Percentiles rank a stretch among this genome's conserved stretches.
phyloP scores from a whole-genome alignment of 2,329 filamentous ascomycete genomes.

The Trichoderma guizhouense region DNA sequence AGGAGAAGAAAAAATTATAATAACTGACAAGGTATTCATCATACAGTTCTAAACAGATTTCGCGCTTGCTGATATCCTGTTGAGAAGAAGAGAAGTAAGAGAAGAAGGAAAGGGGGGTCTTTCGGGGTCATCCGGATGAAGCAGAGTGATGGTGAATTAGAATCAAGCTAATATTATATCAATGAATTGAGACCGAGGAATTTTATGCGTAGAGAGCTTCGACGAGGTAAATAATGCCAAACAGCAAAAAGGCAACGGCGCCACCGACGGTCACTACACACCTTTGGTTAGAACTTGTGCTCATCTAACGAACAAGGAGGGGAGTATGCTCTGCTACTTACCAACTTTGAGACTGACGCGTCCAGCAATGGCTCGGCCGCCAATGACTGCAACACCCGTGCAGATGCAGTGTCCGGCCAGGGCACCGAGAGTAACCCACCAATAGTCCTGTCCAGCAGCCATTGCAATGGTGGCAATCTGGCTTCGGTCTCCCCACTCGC shows the following conservation, averaged over 20 bases:
- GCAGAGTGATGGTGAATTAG: slow-evolving; percentile 4
- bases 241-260: slow-evolving; percentile 83
- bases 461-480: slow-evolving; percentile 99
- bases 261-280: slow-evolving; percentile 82
- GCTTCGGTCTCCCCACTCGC: slow-evolving; percentile 96
- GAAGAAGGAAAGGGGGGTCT: not conserved
- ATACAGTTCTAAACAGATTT: not conserved
- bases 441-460: slow-evolving; percentile 97
- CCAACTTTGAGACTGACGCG: slow-evolving; percentile 92
- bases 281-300: slow-evolving; percentile 23
- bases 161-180: slow-evolving; percentile 5
- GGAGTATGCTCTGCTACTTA: slow-evolving; percentile 50
- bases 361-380: slow-evolving; percentile 87
- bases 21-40: not conserved
- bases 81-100: slow-evolving; percentile 9
- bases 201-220: slow-evolving; percentile 64
- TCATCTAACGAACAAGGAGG: not conserved
- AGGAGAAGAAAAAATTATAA: not conserved
- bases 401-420: slow-evolving; percentile 83
- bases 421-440: slow-evolving; percentile 94
- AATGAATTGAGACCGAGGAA: not conserved
- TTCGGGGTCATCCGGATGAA: not conserved
- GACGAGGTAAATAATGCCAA: slow-evolving; percentile 86
- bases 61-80: slow-evolving; percentile 8
- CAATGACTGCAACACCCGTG: slow-evolving; percentile 86